Evolutionary conservation across 805 yeast genomes (phyloP), one percentile per base, ranked within the genome.

Genomic region (Vanderwaltozyma yarrowii): DNA sequence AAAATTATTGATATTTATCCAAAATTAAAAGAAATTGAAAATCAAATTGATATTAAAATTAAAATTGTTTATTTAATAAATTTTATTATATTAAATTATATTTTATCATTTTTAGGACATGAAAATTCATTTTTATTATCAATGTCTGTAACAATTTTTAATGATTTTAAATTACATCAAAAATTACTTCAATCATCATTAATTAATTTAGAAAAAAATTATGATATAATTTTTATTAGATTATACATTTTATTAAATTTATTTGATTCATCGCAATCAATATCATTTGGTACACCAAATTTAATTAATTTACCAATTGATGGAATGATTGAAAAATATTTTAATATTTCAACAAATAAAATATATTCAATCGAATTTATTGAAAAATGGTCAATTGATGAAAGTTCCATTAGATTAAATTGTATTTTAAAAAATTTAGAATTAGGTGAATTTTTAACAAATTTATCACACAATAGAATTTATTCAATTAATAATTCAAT

Each of bases 91-190:
- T 50, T 76, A 23, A 78, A 78, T 49, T 80, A 76, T 49, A 60
- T 75, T 9, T 66, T 78, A 9, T 59, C 77, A 2, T 60, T 78
- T 30, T 70, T 76, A 18, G 87, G 88, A 0, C 74, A 72, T 37
- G 66, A 69, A 26, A 76, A 73, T 49, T 73, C 82, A 6, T 59
- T 76, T 29, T 77, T 79, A 1, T 62, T 80, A 21, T 67, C 76
- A 3, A 61, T 70, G 40, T 64, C 80, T 1, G 65, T 70, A 12
- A 60, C 77, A 1, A 65, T 76, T 12, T 72, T 78, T 50, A 74
- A 74, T 51, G 85, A 78, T 47, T 70, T 75, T 55, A 69, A 69
- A 44, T 56, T 79, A 8, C 65, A 51, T 50, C 70, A 50, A 37
- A 61, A 65, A 34, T 62, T 66, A 30, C 50, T 28, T 16, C 14